Base-by-base conservation (phyloP, 148 eudicot species). In the Cornus controversa region DNA sequence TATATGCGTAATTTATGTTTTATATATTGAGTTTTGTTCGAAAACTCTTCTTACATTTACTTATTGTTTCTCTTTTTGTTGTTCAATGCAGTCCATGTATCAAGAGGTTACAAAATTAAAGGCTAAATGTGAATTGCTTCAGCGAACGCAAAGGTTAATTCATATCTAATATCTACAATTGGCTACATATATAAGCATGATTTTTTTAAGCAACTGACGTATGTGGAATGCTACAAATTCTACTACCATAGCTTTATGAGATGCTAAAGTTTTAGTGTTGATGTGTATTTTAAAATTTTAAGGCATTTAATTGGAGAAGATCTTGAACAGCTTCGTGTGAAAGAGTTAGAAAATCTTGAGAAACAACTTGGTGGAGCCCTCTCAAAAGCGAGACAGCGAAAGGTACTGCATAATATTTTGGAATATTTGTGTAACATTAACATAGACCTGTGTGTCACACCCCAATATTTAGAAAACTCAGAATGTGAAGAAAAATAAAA, bases 261-360 rank as follows among this genome's bases (percentile, higher is more conserved):
- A 50, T 50, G 18, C 57, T 50, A 13, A 50, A 2, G 18, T 50
- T 50, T 50, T 50, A 10, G 57, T 50, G 57, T 0, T 13, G 57
- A 50, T 50, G 15, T 6, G 11, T 50, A 15, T 50, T 37, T 5
- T 36, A 36, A 2, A 36, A 2, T 36, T 6, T 37, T 63, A 66
- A 66, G 68, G 68, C 68, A 27, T 2, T 26, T 66, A 36, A 36
- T 66, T 66, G 68, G 68, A 66, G 34, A 66, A 25, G 68, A 66
- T 66, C 36, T 66, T 66, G 68, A 28, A 66, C 34, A 27, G 10
- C 68, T 66, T 66, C 10, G 28, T 11, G 18, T 66, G 68, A 66
- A 66, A 15, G 68, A 66, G 68, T 4, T 66, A 20, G 36, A 66
- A 26, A 26, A 66, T 66, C 68, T 66, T 26, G 68, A 66, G 68